These are phyloP conservation scores for Solanum hybrid DNA, from an alignment of 305 asterid genomes.

Conservation along the genomic window DNA sequence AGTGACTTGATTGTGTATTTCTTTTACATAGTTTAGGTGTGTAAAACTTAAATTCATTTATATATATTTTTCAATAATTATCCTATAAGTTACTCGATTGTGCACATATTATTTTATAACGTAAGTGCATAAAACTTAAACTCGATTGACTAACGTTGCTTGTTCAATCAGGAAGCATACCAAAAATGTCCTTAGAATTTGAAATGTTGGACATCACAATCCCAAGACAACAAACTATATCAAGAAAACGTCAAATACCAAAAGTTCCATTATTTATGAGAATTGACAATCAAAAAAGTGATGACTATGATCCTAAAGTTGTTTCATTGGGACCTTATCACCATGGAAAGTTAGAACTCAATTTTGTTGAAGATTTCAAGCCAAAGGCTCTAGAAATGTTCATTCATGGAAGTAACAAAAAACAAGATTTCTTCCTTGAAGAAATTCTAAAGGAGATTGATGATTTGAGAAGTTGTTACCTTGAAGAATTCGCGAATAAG, in stretches of 20 bases:
- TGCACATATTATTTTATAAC: too few species aligned
- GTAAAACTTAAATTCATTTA: not conserved
- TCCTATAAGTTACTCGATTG: not conserved
- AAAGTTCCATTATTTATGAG: slow-evolving; percentile 6
- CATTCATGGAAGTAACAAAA: not conserved
- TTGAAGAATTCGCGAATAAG: not conserved
- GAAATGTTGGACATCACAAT: not conserved
- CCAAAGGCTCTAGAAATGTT: not conserved
- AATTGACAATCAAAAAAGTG: not conserved
- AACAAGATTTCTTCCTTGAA: not conserved
- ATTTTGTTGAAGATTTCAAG: slow-evolving; percentile 3
- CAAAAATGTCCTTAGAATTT: not conserved
- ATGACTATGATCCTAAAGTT: slow-evolving; percentile 8
- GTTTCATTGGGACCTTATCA: slow-evolving; percentile 18
- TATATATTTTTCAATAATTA: not conserved
- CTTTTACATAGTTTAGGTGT: too few species aligned
- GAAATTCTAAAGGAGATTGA: not conserved
- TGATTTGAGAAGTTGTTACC: slow-evolving; percentile 11
- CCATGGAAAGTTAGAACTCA: slow-evolving; percentile 7
- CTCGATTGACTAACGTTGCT: not conserved
- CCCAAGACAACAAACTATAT: not conserved
- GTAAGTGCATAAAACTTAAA: not conserved
- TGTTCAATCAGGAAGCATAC: not conserved
- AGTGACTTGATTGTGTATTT: not conserved
- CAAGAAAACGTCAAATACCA: not conserved